phyloP scores from a whole-genome alignment of 495 filamentous ascomycete genomes.

The Podospora appendiculata region DNA sequence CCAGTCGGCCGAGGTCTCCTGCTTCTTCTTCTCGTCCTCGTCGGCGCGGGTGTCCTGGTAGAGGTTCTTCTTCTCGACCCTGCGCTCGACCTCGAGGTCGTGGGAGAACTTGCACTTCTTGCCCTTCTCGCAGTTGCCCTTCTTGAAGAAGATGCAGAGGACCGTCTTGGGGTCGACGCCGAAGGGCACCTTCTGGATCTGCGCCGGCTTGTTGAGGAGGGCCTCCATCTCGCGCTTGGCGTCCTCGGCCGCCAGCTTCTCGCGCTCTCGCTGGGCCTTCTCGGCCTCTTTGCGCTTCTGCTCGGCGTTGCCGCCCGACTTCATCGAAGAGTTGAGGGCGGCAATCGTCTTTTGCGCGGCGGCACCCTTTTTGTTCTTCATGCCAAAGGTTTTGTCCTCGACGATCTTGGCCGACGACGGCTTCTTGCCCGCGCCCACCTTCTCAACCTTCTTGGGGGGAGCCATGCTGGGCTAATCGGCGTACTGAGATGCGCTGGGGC shows the following conservation, averaged over 20 bases:
- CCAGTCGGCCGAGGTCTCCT: slow-evolving; percentile 92
- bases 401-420: slow-evolving; percentile 58
- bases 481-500: no score
- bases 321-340: slow-evolving; percentile 63
- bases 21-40: slow-evolving; percentile 73
- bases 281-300: slow-evolving; percentile 87
- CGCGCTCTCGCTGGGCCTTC: slow-evolving; percentile 72
- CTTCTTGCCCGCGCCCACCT: slow-evolving; percentile 52
- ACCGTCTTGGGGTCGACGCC: slow-evolving; percentile 98
- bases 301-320: slow-evolving; percentile 65
- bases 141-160: slow-evolving; percentile 93
- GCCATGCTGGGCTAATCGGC: no score
- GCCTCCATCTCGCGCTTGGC: slow-evolving; percentile 67
- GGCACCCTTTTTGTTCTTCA: slow-evolving; percentile 99
- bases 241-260: slow-evolving; percentile 76
- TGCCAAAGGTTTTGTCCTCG: slow-evolving; percentile 97
- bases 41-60: slow-evolving; percentile 80
- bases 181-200: slow-evolving; percentile 93
- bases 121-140: slow-evolving; percentile 95
- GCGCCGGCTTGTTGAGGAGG: slow-evolving; percentile 89
- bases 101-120: slow-evolving; percentile 97
- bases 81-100: slow-evolving; percentile 81
- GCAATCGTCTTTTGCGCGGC: slow-evolving; percentile 84
- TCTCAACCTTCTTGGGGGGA: slow-evolving; percentile 77
- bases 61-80: slow-evolving; percentile 82